Conservation (phyloP, 768 basidiomycete genomes). For the Trametes meyenii region DNA sequence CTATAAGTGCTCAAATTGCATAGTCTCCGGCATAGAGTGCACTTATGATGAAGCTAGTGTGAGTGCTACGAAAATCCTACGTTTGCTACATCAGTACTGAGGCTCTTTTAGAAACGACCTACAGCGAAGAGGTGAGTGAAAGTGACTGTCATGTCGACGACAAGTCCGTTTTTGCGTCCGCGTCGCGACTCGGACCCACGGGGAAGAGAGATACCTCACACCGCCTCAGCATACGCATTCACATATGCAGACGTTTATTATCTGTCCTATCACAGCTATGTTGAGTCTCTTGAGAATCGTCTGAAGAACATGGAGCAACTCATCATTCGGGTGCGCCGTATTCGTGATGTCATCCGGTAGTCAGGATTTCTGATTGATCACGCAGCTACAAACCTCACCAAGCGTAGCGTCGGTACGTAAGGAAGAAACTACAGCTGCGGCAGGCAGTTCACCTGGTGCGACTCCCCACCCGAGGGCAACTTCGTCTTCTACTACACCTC, state of each 20-base stretch:
- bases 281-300: conserved; percentile 25
- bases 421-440: too few relatives aligned
- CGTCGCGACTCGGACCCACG: too few relatives aligned
- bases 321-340: conserved; percentile 18
- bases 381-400: neutral
- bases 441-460: neutral
- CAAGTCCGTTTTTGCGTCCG: too few relatives aligned
- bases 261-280: conserved; percentile 16
- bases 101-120: neutral
- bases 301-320: conserved; percentile 27
- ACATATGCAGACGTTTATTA: too few relatives aligned
- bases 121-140: neutral
- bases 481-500: neutral
- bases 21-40: neutral
- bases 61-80: neutral
- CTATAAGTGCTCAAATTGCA: neutral
- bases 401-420: too few relatives aligned
- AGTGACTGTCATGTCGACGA: too few relatives aligned
- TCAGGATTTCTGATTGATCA: too few relatives aligned
- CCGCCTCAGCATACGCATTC: too few relatives aligned
- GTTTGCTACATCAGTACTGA: too few relatives aligned
- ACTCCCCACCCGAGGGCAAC: neutral
- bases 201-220: too few relatives aligned
- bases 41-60: neutral
- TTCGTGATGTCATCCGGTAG: too few relatives aligned